Percentiles rank a stretch among this genome's conserved stretches.
These are phyloP conservation scores for Pleurotus djamor DNA, from an alignment of 768 basidiomycete species.

Conservation along the genomic window DNA sequence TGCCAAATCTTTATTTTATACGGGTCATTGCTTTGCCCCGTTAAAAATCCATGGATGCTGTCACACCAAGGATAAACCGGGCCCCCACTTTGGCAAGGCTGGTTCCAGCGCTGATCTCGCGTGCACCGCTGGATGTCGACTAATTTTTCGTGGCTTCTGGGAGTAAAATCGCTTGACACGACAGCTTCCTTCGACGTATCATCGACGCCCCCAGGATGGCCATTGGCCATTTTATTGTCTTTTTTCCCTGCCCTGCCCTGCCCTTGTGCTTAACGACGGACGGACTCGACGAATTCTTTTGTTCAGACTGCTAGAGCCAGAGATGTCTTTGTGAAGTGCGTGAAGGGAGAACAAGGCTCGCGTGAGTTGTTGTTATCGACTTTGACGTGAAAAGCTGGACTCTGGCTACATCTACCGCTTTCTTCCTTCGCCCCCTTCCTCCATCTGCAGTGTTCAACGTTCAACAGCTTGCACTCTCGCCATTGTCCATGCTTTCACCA, in stretches of 20 bases:
- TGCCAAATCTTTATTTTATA: background rate
- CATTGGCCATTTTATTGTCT: too few relatives aligned
- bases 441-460: background rate
- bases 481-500: too few relatives aligned
- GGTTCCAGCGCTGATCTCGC: slow-evolving; percentile 5
- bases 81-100: background rate
- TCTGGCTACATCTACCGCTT: background rate
- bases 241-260: background rate
- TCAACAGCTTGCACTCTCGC: background rate
- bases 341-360: slow-evolving; percentile 6
- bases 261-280: background rate
- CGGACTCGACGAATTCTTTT: background rate
- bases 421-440: background rate
- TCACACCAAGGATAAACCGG: slow-evolving; percentile 4
- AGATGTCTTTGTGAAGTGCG: slow-evolving; percentile 1
- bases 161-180: background rate
- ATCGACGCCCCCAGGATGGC: too few relatives aligned
- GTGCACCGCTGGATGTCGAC: background rate
- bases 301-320: background rate
- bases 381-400: slow-evolving; percentile 7
- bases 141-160: slow-evolving; percentile 2
- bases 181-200: background rate
- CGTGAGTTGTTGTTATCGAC: background rate
- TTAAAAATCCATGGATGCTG: slow-evolving; percentile 6
- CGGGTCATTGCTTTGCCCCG: slow-evolving; percentile 1